Base-by-base conservation (phyloP, 495 filamentous ascomycete species). In the Podospora fimiseda region DNA sequence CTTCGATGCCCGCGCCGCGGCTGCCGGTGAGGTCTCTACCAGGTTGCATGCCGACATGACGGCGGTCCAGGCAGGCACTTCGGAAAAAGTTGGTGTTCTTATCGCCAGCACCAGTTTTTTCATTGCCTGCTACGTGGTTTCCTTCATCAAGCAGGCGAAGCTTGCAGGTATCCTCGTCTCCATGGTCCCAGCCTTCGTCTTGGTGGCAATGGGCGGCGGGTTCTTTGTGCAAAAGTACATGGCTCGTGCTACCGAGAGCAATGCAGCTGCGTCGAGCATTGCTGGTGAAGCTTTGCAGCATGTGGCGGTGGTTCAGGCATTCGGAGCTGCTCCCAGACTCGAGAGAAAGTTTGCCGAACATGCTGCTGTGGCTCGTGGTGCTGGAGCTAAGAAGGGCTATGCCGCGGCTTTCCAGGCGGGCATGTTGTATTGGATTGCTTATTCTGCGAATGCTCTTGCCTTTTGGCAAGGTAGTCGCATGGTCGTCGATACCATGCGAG, bases 401-500 rank as follows among this genome's bases (percentile, higher is more conserved):
- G 80, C 77, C 0, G 69, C 76, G n/a, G 84, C 78, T 9, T 65
- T 80, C 1, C 81, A 85, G 51, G 73, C 80, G n/a, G 82, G 83
- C n/a, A 56, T 81, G 16, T 62, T 87, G 18, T 87, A 85, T 55
- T 86, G 87, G 54, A 73, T 91, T 48, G 80, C 96, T 52, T 95
- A 90, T 64, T 66, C 88, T 22, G 91, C 90, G 65, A 96, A 95
- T 57, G 88, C 84, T 37, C 79, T 97, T 20, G 85, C 90, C 21
- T 97, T 95, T 70, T 97, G 92, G 92, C 85, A 90, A 72, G 92
- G 92, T 13, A 90, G 85, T 51, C 74, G 80, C 47, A 93, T 82
- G 65, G 61, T 95, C 14, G 85, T 89, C 0, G 62, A 77, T 6
- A 81, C 81, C 3, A 76, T 84, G 45, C 72, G 81, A 19, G 60